Evolutionary conservation across 441 rosid genomes (phyloP), one percentile per base, ranked within the genome.

Genomic region (Isatis lusitanica): DNA sequence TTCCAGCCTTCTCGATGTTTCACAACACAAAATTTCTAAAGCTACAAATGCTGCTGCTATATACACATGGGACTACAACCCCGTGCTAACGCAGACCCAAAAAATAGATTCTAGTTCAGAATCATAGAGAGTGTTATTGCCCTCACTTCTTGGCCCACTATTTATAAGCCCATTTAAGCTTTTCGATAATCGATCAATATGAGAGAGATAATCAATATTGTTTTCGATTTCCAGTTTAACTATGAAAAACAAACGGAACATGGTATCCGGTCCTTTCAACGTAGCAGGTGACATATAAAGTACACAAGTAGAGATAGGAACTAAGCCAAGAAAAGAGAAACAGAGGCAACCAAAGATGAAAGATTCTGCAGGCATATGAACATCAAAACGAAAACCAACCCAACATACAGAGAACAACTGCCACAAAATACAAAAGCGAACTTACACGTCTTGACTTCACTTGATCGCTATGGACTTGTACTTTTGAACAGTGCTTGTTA

Each of bases 401-500:
- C 60, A 66, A 28, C 42, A 65, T 36, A 36, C 30, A 21, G 59
- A n/a, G 38, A 59, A 26, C 65, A 47, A 13, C 4, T 58, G 33
- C 28, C 57, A 35, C 65, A 73, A 56, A 35, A 33, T 11, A 28
- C 71, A 35, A 28, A 15, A 33, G 7, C 7, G 31, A 57, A 58
- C 35, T 33, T 48, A 21, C 17, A 21, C 18, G 11, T 18, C 4
- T 43, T 60, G 58, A 80, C 33, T 80, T 93, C 85, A 93, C 66
- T 81, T 83, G 73, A 90, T 69, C 63, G 87, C 79, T 48, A 91
- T 88, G 59, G 85, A 86, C 81, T 94, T 94, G 83, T 92, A 94
- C 71, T 83, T 84, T 59, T 81, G 85, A 79, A 89, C 81, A 42
- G 94, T 90, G 84, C 79, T 86, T 60, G 83, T 87, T 76, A 92